Evolutionary conservation across 768 basidiomycete species (phyloP), one percentile per base, ranked within the genome.

Genomic region (Phanerochaete sordida): DNA sequence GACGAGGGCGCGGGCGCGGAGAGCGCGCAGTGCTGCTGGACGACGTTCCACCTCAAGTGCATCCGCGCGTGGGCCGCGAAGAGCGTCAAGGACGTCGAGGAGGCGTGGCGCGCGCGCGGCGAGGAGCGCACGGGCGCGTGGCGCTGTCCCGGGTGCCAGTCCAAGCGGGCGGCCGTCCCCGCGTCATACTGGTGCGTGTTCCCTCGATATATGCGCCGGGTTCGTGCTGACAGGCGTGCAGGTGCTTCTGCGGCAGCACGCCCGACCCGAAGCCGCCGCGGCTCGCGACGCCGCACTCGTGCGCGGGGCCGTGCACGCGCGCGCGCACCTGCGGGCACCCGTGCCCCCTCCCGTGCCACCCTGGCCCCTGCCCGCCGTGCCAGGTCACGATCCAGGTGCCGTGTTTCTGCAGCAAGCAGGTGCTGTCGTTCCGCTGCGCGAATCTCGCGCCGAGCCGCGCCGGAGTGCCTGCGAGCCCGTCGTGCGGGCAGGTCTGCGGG

Each of bases 291-390:
- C 87, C 88, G 1, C 90, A 93, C 67, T 91, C 88, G 2, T 93
- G 92, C 63, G 88, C 81, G 0, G 82, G 81, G 62, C 79, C 85
- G 0, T 93, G 91, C 69, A 79, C 84, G 0, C 84, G 89, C 13
- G 60, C 73, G 4, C 83, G 88, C 28, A 65, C 65, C 0, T 99
- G 96, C 65, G 78, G 79, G 0, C 96, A 98, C 68, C 78, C 92
- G 0, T 98, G 95, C 70, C 84, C 94, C 0, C 70, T 94, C 15
- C 77, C 79, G 15, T 98, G 96, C 68, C 96, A 98, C 71, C 96
- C 97, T 0, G 97, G 96, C 0, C 97, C 96, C 0, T 99, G 97
- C 74, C 95, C 95, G 0, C 94, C 94, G 0, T 99, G 97, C 69
- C 83, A 85, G 62, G 82, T 96, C 12, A 91, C 89, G 5, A 84